Evolutionary conservation across 1,139 yeast genomes (phyloP), one percentile per base, ranked within the genome.

Genomic region (Protomyces gravidus): DNA sequence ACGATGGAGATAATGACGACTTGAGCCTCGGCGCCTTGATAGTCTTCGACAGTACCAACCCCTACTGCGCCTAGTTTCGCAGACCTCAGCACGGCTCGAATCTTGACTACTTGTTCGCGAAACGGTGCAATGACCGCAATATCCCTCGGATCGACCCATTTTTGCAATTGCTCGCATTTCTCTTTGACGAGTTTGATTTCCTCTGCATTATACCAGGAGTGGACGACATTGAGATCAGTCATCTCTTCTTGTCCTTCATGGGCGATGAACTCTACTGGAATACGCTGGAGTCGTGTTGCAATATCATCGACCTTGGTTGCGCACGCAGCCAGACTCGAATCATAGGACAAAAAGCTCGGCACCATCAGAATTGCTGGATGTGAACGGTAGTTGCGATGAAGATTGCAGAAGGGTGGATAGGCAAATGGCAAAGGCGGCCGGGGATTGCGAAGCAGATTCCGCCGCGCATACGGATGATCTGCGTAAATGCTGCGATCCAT

Each of bases 11-110:
- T 61, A n/a, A 64, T 45, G 21, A 64, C 62, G 36, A 62, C 64
- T 30, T 64, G 42, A 17, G 58, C 57, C 50, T 63, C 66, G 6
- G 66, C 64, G n/a, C 66, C 66, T 56, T 64, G 66, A 26, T 64
- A 64, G 27, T 63, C 60, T 47, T 64, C 66, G 5, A 64, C 51
- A 2, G 65, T 63, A 15, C 66, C 65, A 21, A 64, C 66, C 23
- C 63, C 59, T 23, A 64, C 65, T 7, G 59, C 65, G 2, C 63
- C 51, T 5, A 64, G 45, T 9, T 56, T 32, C n/a, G 26, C 39
- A 6, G 40, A 25, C 9, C 66, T 60, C 2, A 64, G 50, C 2
- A 48, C 51, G 9, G 28, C 50, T 11, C 66, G 63, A 5, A 64
- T 40, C n/a, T 62, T 48, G 11, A 53, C 47, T 21, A 64, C 63